A percentile compares a stretch with the other conserved stretches of the same genome.
These are phyloP conservation scores for Marchantia paleacea DNA, from an alignment of 225 moss, liverwort and hornwort species.

Conservation along the genomic window DNA sequence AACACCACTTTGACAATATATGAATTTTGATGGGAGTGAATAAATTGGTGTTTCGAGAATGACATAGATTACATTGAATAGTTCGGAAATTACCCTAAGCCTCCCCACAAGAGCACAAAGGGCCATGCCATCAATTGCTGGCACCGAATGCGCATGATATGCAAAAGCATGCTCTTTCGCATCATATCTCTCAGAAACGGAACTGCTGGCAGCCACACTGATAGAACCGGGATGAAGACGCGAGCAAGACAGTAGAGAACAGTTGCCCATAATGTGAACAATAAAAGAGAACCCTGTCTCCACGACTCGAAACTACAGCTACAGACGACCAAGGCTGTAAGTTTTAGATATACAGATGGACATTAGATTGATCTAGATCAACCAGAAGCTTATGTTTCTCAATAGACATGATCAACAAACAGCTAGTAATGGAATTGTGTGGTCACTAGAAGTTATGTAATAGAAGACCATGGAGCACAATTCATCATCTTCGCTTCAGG, in stretches of 20 bases:
- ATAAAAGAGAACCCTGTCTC: slow-evolving; percentile 38
- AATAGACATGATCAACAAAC: not conserved
- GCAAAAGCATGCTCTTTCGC: slow-evolving; percentile 81
- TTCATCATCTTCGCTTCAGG: too few species aligned
- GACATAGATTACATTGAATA: not conserved
- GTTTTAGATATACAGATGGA: not conserved
- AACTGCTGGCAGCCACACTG: slow-evolving; percentile 53
- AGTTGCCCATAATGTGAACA: slow-evolving; percentile 64
- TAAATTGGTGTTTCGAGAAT: too few species aligned
- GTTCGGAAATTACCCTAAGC: slow-evolving; percentile 54
- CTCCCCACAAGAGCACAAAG: slow-evolving; percentile 87
- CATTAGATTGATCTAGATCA: not conserved
- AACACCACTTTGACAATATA: not conserved
- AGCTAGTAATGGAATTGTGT: not conserved
- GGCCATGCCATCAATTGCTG: slow-evolving; percentile 94
- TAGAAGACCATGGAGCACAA: too few species aligned
- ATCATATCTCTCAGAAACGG: slow-evolving; percentile 53
- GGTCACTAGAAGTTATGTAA: not conserved
- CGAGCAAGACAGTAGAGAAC: slow-evolving; percentile 69
- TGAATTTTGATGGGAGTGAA: not conserved
- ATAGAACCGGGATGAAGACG: slow-evolving; percentile 49
- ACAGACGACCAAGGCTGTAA: slow-evolving; percentile 21
- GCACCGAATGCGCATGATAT: slow-evolving; percentile 71
- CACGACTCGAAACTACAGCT: slow-evolving; percentile 46
- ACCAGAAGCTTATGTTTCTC: not conserved